These are phyloP conservation scores for Nakazawaea wyomingensis DNA, from an alignment of 805 yeast genomes.

Conservation along the genomic window DNA sequence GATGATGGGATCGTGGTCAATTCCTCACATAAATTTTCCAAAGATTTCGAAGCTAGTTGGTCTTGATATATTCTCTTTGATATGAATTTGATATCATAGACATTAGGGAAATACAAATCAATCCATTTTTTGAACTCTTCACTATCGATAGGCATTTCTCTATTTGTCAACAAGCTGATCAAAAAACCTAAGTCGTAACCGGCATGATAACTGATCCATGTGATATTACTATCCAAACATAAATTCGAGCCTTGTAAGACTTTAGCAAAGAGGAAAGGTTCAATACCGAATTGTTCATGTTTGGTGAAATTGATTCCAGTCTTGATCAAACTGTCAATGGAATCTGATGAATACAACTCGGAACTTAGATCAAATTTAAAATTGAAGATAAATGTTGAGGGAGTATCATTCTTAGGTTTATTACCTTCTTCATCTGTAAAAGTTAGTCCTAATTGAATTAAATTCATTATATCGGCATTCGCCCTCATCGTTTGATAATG, in stretches of 20 bases:
- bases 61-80: conserved; percentile 21
- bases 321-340: conserved; percentile 70
- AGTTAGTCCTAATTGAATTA: conserved; percentile 83
- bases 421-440: conserved; percentile 65
- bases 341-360: conserved; percentile 87
- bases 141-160: conserved; percentile 73
- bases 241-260: conserved; percentile 81
- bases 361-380: conserved; percentile 70
- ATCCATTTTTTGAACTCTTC: conserved; percentile 73
- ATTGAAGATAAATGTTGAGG: conserved; percentile 95
- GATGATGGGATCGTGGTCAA: conserved; percentile 60
- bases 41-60: conserved; percentile 26
- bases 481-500: conserved; percentile 94
- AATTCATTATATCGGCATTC: conserved; percentile 79
- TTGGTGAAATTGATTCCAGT: conserved; percentile 78
- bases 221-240: conserved; percentile 60
- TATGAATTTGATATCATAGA: conserved; percentile 72
- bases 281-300: conserved; percentile 74
- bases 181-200: conserved; percentile 95
- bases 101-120: conserved; percentile 68
- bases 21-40: conserved; percentile 67
- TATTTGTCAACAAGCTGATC: conserved; percentile 68
- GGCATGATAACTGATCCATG: conserved; percentile 89
- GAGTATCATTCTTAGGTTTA: conserved; percentile 54
- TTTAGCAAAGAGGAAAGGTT: conserved; percentile 76